These are phyloP conservation scores for Sugiyamaella pinicola DNA, from an alignment of 1,139 yeast species.

Conservation along the genomic window DNA sequence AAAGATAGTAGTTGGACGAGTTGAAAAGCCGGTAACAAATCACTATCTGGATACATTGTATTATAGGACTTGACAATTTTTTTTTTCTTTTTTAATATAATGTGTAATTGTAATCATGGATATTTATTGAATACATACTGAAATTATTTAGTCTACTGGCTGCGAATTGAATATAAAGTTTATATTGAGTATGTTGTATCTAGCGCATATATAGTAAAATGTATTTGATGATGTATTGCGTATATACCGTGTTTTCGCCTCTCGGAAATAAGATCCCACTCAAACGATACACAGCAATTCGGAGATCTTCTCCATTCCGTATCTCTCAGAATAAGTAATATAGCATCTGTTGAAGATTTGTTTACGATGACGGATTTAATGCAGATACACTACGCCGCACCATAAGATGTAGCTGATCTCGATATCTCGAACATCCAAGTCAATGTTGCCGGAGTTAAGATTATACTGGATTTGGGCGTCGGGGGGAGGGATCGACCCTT, in stretches of 20 bases:
- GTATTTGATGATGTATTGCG: no score
- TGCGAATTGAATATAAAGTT: no score
- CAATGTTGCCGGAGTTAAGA: background rate
- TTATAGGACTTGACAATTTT: constrained; percentile 60
- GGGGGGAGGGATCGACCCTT: background rate
- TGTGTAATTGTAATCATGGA: background rate
- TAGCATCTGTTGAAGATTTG: no score
- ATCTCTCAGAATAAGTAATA: no score
- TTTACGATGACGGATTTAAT: background rate
- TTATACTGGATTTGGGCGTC: background rate
- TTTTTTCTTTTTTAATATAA: background rate
- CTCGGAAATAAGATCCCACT: no score
- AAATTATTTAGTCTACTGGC: no score
- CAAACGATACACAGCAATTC: no score
- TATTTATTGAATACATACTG: background rate
- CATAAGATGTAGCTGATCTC: background rate
- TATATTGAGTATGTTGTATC: no score
- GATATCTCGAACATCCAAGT: background rate
- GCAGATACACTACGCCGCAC: background rate
- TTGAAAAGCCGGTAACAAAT: constrained; percentile 45
- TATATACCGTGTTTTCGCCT: no score
- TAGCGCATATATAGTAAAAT: no score
- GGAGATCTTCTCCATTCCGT: no score
- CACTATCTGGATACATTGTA: constrained; percentile 78
- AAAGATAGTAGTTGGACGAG: constrained; percentile 67